Conservation (phyloP, 2,329 filamentous ascomycete species). For the Periglandula ipomoeae region DNA sequence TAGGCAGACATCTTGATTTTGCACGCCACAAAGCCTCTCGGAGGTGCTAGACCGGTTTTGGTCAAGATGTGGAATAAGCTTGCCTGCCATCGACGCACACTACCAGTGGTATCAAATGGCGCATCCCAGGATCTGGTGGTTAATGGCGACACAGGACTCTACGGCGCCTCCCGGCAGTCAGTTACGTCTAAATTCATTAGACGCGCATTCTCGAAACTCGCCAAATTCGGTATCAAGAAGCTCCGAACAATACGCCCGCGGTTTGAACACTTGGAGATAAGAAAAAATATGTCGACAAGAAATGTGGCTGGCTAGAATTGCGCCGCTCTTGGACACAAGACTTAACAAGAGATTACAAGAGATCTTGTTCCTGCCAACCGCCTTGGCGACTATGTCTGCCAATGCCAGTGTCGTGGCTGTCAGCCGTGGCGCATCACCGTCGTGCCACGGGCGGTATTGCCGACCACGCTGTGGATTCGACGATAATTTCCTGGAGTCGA, state of each 20-base stretch:
- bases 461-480: not conserved
- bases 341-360: not conserved
- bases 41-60: not conserved
- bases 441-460: not conserved
- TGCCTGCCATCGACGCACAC: not conserved
- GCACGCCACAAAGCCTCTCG: not conserved
- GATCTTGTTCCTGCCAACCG: not conserved
- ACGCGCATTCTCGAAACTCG: not conserved
- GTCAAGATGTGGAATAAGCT: slow-evolving; percentile 2
- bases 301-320: no score
- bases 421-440: not conserved
- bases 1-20: not conserved
- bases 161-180: not conserved
- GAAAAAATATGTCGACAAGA: no score
- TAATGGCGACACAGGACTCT: slow-evolving; percentile 9
- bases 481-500: not conserved
- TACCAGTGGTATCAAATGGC: not conserved
- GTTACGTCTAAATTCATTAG: not conserved
- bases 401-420: not conserved
- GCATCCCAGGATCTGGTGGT: not conserved
- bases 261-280: not conserved
- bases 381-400: not conserved
- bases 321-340: no score
- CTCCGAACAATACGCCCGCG: not conserved
- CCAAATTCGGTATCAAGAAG: not conserved